Conservation (phyloP, 257 asterid species). For the Solanum rostratum region DNA sequence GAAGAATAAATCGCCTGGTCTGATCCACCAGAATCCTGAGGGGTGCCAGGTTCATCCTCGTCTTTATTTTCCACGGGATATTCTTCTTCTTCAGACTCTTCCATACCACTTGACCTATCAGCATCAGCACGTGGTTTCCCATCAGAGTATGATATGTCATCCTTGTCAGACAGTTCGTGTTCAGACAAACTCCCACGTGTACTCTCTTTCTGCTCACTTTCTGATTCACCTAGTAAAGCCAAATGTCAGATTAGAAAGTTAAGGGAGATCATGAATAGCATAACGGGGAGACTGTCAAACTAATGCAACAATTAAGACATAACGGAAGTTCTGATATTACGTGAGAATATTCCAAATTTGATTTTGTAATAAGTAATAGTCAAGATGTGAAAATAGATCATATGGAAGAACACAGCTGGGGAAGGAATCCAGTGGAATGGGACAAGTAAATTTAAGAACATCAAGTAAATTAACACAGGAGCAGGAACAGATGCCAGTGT, state of each 20-base stretch:
- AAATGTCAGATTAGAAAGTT: not conserved
- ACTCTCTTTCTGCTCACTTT: conserved; percentile 14
- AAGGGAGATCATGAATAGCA: not conserved
- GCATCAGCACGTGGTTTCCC: conserved; percentile 28
- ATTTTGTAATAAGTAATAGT: not conserved
- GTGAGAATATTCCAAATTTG: not conserved
- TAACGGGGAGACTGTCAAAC: not conserved
- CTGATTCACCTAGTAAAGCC: not conserved
- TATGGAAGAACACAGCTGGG: not conserved
- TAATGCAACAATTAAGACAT: not conserved
- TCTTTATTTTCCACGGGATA: conserved; percentile 40
- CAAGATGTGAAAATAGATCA: not conserved
- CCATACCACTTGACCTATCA: conserved; percentile 31
- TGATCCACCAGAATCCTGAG: conserved; percentile 20
- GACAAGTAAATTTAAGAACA: not conserved
- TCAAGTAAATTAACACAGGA: not conserved
- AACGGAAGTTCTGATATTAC: not conserved
- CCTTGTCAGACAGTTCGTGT: conserved; percentile 30
- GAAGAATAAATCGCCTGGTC: conserved; percentile 48
- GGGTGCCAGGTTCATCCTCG: conserved; percentile 28
- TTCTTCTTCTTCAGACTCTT: conserved; percentile 33
- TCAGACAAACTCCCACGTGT: conserved; percentile 18
- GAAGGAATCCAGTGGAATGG: not conserved
- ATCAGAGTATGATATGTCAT: conserved; percentile 13
- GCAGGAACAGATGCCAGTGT: not conserved